These are phyloP conservation scores for Calocybe cyanea DNA, from an alignment of 768 basidiomycete genomes.

Conservation along the genomic window DNA sequence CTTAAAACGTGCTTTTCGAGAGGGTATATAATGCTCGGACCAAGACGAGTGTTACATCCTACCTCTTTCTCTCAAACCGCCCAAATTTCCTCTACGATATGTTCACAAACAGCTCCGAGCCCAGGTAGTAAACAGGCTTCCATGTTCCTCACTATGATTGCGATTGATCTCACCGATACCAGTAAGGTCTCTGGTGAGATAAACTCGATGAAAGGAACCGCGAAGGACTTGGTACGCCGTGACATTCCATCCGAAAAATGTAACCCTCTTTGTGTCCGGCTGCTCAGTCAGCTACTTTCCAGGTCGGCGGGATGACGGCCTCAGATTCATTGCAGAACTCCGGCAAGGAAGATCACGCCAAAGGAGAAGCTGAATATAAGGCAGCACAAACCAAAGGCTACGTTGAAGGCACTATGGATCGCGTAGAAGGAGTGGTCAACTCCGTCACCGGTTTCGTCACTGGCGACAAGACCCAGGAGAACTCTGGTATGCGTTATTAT, in stretches of 20 bases:
- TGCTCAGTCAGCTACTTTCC: neutral
- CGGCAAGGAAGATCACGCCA: constrained; percentile 47
- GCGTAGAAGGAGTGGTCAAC: constrained; percentile 44
- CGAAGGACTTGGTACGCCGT: constrained; percentile 14
- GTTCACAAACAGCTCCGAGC: constrained; percentile 17
- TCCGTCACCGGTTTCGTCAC: constrained; percentile 43
- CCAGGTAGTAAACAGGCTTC: constrained; percentile 18
- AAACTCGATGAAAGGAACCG: constrained; percentile 39
- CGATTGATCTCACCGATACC: neutral
- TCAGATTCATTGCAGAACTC: constrained; percentile 37
- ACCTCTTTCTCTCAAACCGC: neutral
- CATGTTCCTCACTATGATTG: neutral
- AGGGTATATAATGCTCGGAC: constrained; percentile 9
- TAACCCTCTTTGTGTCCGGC: neutral
- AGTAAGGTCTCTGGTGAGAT: constrained; percentile 41
- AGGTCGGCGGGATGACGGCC: constrained; percentile 45
- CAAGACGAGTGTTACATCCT: neutral
- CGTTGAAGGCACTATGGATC: constrained; percentile 43
- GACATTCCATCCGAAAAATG: neutral
- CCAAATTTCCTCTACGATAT: constrained; percentile 7
- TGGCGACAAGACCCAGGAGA: constrained; percentile 42
- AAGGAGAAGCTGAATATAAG: constrained; percentile 44
- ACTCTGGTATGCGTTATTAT: constrained; percentile 35
- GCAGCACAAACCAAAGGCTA: constrained; percentile 47
- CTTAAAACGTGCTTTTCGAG: neutral